Evolutionary conservation across 768 basidiomycete species (phyloP).

Genomic region (Naganishia vishniacii): DNA sequence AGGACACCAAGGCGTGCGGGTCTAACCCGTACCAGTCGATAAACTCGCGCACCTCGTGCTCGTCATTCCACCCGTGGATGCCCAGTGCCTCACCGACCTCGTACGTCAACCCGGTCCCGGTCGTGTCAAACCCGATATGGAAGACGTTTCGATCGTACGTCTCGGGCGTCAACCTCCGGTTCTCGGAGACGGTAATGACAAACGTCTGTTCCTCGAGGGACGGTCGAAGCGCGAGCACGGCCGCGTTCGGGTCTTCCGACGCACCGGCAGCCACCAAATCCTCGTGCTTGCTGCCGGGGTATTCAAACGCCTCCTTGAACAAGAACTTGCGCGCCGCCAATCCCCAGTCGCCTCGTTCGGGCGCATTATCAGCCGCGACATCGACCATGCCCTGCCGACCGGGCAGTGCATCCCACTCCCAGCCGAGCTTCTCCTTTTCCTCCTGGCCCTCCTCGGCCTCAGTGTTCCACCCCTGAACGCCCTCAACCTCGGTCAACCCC

Average conservation of each 20-base stretch:
- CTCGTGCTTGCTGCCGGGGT: slow-evolving; percentile 34
- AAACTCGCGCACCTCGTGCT: slow-evolving; percentile 77
- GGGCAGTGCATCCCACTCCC: slow-evolving; percentile 51
- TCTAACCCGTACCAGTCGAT: slow-evolving; percentile 87
- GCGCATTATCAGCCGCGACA: slow-evolving; percentile 56
- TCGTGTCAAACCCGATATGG: slow-evolving; percentile 91
- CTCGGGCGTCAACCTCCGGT: slow-evolving; percentile 83
- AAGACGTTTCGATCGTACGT: slow-evolving; percentile 99
- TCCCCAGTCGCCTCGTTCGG: slow-evolving; percentile 66
- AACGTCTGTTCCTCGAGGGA: slow-evolving; percentile 82
- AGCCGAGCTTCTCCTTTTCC: slow-evolving; percentile 43
- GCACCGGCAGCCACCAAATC: slow-evolving; percentile 41
- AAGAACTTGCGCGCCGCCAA: slow-evolving; percentile 59
- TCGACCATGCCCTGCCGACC: slow-evolving; percentile 66
- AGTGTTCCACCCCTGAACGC: slow-evolving; percentile 39
- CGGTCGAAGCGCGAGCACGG: slow-evolving; percentile 71
- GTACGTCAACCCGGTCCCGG: slow-evolving; percentile 88
- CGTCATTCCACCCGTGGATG: slow-evolving; percentile 96
- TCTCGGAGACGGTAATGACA: slow-evolving; percentile 88
- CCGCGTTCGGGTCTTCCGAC: slow-evolving; percentile 50
- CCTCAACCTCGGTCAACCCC: slow-evolving; percentile 57
- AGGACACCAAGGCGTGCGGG: slow-evolving; percentile 69
- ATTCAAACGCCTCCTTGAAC: slow-evolving; percentile 72
- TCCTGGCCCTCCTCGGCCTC: slow-evolving; percentile 43
- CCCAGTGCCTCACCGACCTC: slow-evolving; percentile 94